A percentile compares a stretch with the other conserved stretches of the same genome.
Evolutionary conservation across 306 rosid genomes (phyloP).

Genomic region (apple (Malus domestica)): DNA sequence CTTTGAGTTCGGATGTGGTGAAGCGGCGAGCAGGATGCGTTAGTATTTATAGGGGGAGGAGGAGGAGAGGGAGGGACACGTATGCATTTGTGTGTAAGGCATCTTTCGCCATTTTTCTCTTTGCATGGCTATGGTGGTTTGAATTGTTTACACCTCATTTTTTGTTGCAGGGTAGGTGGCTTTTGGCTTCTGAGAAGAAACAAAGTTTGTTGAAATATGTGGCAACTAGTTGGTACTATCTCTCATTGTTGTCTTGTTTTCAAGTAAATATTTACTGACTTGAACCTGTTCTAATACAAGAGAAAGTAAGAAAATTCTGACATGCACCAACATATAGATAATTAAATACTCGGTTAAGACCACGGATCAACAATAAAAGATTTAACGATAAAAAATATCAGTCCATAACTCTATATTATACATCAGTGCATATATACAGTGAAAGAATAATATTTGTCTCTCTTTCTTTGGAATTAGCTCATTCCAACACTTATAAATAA

Average conservation of each 20-base stretch:
- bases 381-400: too few species aligned
- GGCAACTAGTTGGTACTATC: neutral
- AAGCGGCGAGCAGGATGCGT: neutral
- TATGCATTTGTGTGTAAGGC: neutral
- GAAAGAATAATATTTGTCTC: too few species aligned
- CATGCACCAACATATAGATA: too few species aligned
- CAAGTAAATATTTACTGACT: neutral
- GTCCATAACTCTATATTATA: too few species aligned
- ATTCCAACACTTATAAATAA: too few species aligned
- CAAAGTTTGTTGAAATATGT: neutral
- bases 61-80: neutral
- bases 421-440: too few species aligned
- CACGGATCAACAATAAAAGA: too few species aligned
- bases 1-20: constrained; percentile 3
- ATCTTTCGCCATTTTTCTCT: constrained; percentile 9
- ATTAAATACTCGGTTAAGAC: too few species aligned
- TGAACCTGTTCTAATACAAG: neutral
- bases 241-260: neutral
- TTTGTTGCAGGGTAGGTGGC: constrained; percentile 1
- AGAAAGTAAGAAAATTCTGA: too few species aligned
- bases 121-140: constrained; percentile 11
- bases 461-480: too few species aligned
- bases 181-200: neutral
- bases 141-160: constrained; percentile 11
- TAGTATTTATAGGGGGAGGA: neutral